These are phyloP conservation scores for Phialophora macrospora DNA, from an alignment of 2,329 filamentous ascomycete genomes.

Conservation along the genomic window DNA sequence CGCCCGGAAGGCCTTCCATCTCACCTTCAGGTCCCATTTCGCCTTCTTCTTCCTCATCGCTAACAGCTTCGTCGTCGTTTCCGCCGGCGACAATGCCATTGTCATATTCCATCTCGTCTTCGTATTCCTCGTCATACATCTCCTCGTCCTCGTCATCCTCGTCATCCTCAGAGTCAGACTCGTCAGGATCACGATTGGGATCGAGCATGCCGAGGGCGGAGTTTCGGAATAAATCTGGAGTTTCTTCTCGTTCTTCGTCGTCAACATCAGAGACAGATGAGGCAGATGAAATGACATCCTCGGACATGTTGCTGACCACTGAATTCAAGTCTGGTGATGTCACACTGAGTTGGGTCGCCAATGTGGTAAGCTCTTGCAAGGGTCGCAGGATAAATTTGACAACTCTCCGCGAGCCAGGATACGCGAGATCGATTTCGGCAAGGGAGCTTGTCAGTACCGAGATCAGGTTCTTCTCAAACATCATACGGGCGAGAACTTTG, in stretches of 20 bases:
- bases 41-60: slow-evolving; percentile 77
- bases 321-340: slow-evolving; percentile 68
- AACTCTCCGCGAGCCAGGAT: slow-evolving; percentile 87
- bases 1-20: slow-evolving; percentile 67
- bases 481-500: slow-evolving; percentile 84
- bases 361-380: slow-evolving; percentile 82
- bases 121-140: slow-evolving; percentile 91
- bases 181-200: slow-evolving; percentile 72
- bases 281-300: slow-evolving; percentile 84
- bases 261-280: slow-evolving; percentile 89
- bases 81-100: slow-evolving; percentile 69
- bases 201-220: slow-evolving; percentile 95
- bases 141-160: slow-evolving; percentile 76
- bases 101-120: slow-evolving; percentile 90
- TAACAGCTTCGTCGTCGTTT: slow-evolving; percentile 83
- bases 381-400: slow-evolving; percentile 96
- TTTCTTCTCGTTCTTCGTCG: slow-evolving; percentile 86
- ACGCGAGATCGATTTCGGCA: slow-evolving; percentile 93
- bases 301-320: slow-evolving; percentile 70
- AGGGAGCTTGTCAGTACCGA: slow-evolving; percentile 87
- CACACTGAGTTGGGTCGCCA: slow-evolving; percentile 83
- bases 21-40: slow-evolving; percentile 74
- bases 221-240: slow-evolving; percentile 94
- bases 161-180: slow-evolving; percentile 69
- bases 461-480: slow-evolving; percentile 98